phyloP scores from a whole-genome alignment of 2,329 filamentous ascomycete genomes.

The Zymoseptoria passerinii region DNA sequence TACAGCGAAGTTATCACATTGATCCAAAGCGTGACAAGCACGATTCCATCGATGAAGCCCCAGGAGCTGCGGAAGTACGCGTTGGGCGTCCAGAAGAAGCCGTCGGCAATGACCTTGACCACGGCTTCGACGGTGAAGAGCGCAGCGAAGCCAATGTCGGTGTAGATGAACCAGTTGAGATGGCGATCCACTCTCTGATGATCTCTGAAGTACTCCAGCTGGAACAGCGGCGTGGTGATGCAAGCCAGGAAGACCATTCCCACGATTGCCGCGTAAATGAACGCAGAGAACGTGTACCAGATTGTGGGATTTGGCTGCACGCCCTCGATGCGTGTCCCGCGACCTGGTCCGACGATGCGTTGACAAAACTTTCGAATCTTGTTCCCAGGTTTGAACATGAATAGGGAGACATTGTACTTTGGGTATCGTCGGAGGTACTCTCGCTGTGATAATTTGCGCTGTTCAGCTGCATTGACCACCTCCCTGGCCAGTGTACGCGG shows the following conservation, averaged over 20 bases:
- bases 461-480: constrained; percentile 73
- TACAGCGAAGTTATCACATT: constrained; percentile 78
- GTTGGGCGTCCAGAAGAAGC: constrained; percentile 93
- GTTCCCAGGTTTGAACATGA: constrained; percentile 72
- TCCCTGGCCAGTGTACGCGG: constrained; percentile 83
- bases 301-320: constrained; percentile 78
- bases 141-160: constrained; percentile 79
- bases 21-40: constrained; percentile 89
- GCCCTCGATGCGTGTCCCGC: constrained; percentile 79
- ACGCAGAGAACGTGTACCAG: constrained; percentile 89
- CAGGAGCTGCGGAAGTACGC: constrained; percentile 94
- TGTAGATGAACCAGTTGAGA: constrained; percentile 92
- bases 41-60: constrained; percentile 90
- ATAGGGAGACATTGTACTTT: constrained; percentile 86
- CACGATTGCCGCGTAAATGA: constrained; percentile 89
- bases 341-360: constrained; percentile 79
- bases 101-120: constrained; percentile 92
- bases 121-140: constrained; percentile 78
- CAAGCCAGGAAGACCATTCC: constrained; percentile 97
- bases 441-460: constrained; percentile 77
- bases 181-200: constrained; percentile 33
- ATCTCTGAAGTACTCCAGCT: constrained; percentile 66
- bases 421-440: constrained; percentile 84
- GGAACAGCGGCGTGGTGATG: constrained; percentile 87
- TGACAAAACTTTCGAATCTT: constrained; percentile 77